A percentile compares a stretch with the other conserved stretches of the same genome.
Evolutionary conservation across 2,329 filamentous ascomycete genomes (phyloP).

Genomic region (Drechslerella coelobrocha): DNA sequence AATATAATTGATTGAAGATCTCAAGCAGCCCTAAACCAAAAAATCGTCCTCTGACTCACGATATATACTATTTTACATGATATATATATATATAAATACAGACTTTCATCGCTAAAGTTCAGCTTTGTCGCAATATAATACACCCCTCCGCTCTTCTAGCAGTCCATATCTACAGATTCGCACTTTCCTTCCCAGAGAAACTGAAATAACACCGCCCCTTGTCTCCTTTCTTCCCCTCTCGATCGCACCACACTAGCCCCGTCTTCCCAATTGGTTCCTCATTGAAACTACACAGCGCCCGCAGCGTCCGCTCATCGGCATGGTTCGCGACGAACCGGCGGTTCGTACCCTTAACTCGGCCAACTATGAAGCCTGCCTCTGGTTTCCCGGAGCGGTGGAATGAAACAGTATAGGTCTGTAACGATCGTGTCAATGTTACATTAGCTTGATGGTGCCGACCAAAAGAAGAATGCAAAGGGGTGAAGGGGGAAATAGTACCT

Average conservation of each 20-base stretch:
- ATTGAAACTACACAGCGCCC: slow-evolving; percentile 59
- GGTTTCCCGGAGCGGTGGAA: slow-evolving; percentile 64
- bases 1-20: too few relatives aligned
- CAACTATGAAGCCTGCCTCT: slow-evolving; percentile 63
- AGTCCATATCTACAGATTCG: slow-evolving; percentile 7
- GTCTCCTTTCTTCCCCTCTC: slow-evolving; percentile 57
- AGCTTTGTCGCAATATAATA: too few relatives aligned
- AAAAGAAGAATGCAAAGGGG: not conserved
- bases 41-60: too few relatives aligned
- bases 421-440: not conserved
- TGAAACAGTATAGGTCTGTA: slow-evolving; percentile 68
- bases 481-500: slow-evolving; percentile 58
- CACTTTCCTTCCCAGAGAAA: slow-evolving; percentile 9
- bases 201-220: slow-evolving; percentile 37
- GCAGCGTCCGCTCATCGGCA: slow-evolving; percentile 62
- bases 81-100: too few relatives aligned
- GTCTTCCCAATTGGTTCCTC: slow-evolving; percentile 63
- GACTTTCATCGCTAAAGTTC: too few relatives aligned
- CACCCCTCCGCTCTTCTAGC: not conserved
- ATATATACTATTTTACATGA: too few relatives aligned
- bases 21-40: too few relatives aligned
- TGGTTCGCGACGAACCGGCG: slow-evolving; percentile 67
- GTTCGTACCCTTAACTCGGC: slow-evolving; percentile 61
- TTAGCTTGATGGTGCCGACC: not conserved
- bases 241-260: slow-evolving; percentile 60